A percentile compares a stretch with the other conserved stretches of the same genome.
Evolutionary conservation across 192 early-diverging fungal genomes (phyloP).

Genomic region (Coemansia sp.): DNA sequence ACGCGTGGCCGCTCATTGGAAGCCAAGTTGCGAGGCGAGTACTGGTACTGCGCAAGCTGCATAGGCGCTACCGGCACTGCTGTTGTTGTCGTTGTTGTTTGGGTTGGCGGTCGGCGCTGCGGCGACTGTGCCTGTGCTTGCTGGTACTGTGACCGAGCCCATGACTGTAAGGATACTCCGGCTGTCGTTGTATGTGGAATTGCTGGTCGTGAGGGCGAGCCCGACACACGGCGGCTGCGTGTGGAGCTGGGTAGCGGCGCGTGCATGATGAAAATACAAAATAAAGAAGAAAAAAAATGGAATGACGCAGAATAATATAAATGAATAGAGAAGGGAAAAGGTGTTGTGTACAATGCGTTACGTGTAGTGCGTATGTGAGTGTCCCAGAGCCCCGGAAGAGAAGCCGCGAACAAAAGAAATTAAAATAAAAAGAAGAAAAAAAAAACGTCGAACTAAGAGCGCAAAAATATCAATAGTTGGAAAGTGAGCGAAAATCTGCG

Average conservation of each 20-base stretch:
- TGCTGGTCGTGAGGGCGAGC: conserved; percentile 28
- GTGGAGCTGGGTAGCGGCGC: conserved; percentile 46
- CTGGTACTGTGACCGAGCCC: conserved; percentile 46
- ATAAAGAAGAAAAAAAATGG: background rate
- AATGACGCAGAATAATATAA: conserved; percentile 3
- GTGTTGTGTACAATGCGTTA: background rate
- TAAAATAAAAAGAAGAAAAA: background rate
- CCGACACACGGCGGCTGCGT: conserved; percentile 42
- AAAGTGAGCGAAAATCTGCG: background rate
- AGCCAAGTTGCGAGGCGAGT: conserved; percentile 9
- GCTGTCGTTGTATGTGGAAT: conserved; percentile 15
- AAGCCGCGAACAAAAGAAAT: background rate
- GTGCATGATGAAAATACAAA: conserved; percentile 12
- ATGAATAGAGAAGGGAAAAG: conserved; percentile 1
- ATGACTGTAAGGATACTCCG: conserved; percentile 45
- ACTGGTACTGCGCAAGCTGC: conserved; percentile 44
- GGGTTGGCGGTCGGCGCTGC: conserved; percentile 4
- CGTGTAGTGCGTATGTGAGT: background rate
- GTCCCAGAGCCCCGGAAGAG: conserved; percentile 1
- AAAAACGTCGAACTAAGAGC: background rate
- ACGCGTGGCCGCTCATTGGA: conserved; percentile 16
- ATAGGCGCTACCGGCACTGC: conserved; percentile 4
- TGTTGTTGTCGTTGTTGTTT: conserved; percentile 4
- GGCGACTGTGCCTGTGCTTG: conserved; percentile 12
- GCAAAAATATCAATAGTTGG: background rate